phyloP scores from a whole-genome alignment of 1,284 basidiomycete species.

The Ceratobasidium sp. region DNA sequence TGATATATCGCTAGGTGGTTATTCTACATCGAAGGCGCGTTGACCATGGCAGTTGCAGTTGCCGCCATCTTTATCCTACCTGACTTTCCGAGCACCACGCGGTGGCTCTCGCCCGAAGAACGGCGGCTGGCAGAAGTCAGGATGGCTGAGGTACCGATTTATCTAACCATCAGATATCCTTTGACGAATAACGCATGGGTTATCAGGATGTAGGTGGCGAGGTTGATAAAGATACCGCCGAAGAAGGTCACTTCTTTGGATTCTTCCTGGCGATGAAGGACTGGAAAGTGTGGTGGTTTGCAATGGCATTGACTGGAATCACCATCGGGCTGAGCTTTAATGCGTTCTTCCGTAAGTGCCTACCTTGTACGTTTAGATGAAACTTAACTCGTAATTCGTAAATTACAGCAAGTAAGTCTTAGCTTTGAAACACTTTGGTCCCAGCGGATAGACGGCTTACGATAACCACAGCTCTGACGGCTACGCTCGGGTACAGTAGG shows the following conservation, averaged over 20 bases:
- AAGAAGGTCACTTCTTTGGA: slow-evolving; percentile 58
- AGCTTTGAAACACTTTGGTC: not conserved
- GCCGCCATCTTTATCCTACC: slow-evolving; percentile 77
- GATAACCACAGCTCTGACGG: slow-evolving; percentile 53
- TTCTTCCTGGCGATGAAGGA: slow-evolving; percentile 73
- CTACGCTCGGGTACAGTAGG: slow-evolving; percentile 73
- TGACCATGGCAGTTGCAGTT: slow-evolving; percentile 74
- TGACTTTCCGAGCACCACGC: slow-evolving; percentile 74
- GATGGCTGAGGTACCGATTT: slow-evolving; percentile 73
- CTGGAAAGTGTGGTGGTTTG: slow-evolving; percentile 77
- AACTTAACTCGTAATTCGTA: not conserved
- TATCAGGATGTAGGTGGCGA: slow-evolving; percentile 63
- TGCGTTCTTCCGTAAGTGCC: slow-evolving; percentile 68
- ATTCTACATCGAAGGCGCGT: slow-evolving; percentile 79
- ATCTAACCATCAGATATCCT: not conserved
- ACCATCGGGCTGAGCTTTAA: slow-evolving; percentile 76
- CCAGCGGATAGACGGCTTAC: not conserved
- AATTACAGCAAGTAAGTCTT: slow-evolving; percentile 5
- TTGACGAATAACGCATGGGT: slow-evolving; percentile 51
- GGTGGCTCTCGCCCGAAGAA: slow-evolving; percentile 74
- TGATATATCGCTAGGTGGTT: slow-evolving; percentile 67
- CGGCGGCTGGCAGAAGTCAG: slow-evolving; percentile 74
- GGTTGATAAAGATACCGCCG: slow-evolving; percentile 56
- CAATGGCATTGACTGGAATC: slow-evolving; percentile 67
- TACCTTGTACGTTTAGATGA: not conserved